Evolutionary conservation across 495 filamentous ascomycete genomes (phyloP).

Genomic region (Penicillium verhagenii): DNA sequence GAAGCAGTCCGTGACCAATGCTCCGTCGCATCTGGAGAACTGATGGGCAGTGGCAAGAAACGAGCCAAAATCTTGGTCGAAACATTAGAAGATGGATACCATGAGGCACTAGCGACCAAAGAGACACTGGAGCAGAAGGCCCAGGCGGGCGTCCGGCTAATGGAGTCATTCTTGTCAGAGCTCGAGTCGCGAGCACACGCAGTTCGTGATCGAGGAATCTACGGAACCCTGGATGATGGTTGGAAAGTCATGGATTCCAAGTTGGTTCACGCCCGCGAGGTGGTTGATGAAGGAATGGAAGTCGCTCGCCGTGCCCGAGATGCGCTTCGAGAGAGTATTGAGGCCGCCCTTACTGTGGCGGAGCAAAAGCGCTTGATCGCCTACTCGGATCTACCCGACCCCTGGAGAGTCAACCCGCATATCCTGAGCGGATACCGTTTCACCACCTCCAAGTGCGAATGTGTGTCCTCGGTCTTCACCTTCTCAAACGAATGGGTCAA

Average conservation of each 20-base stretch:
- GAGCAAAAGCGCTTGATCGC: slow-evolving; percentile 78
- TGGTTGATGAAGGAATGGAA: slow-evolving; percentile 84
- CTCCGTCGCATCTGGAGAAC: slow-evolving; percentile 83
- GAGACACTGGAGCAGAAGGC: slow-evolving; percentile 91
- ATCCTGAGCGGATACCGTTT: slow-evolving; percentile 92
- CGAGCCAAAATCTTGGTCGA: slow-evolving; percentile 88
- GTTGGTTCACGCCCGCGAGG: slow-evolving; percentile 69
- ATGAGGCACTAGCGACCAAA: slow-evolving; percentile 80
- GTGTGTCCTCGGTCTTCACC: slow-evolving; percentile 75
- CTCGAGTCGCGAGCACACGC: slow-evolving; percentile 80
- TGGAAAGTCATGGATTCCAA: slow-evolving; percentile 72
- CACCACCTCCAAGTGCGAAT: slow-evolving; percentile 81
- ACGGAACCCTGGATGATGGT: slow-evolving; percentile 62
- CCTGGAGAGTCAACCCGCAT: slow-evolving; percentile 94
- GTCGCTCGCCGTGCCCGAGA: slow-evolving; percentile 75
- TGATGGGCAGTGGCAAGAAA: slow-evolving; percentile 82
- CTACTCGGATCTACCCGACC: slow-evolving; percentile 86
- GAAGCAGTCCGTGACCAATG: slow-evolving; percentile 86
- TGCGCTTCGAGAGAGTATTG: slow-evolving; percentile 72
- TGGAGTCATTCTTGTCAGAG: slow-evolving; percentile 80
- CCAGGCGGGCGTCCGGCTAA: slow-evolving; percentile 77
- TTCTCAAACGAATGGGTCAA: slow-evolving; percentile 94
- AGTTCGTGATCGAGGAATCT: slow-evolving; percentile 60
- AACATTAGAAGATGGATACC: slow-evolving; percentile 86
- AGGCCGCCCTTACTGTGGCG: slow-evolving; percentile 74